phyloP scores from a whole-genome alignment of 164 flowering plant species.

The Vitis riparia region DNA sequence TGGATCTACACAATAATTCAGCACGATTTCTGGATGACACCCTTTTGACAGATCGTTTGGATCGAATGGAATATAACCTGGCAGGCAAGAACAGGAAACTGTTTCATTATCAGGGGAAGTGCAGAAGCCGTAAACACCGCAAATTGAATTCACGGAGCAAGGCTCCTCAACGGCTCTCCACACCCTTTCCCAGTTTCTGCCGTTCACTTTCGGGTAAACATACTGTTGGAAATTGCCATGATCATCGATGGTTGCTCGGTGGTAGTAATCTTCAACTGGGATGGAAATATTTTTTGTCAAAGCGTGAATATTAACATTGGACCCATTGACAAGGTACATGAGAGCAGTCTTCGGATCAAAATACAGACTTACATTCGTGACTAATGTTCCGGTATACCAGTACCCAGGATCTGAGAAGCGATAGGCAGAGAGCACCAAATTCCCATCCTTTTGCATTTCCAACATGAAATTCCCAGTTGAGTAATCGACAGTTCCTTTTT shows the following conservation, averaged over 20 bases:
- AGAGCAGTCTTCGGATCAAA: slow-evolving; percentile 7
- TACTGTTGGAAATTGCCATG: slow-evolving; percentile 27
- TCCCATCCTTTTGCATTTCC: slow-evolving; percentile 26
- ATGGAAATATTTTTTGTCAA: slow-evolving; percentile 1
- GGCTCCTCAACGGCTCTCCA: slow-evolving; percentile 18
- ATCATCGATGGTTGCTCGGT: slow-evolving; percentile 22
- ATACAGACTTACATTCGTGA: neutral
- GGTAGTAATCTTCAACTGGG: slow-evolving; percentile 29
- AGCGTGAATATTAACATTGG: neutral
- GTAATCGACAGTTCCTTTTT: slow-evolving; percentile 8
- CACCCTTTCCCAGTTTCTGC: slow-evolving; percentile 15
- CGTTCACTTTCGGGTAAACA: slow-evolving; percentile 12
- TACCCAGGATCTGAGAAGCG: slow-evolving; percentile 19
- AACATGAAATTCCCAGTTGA: slow-evolving; percentile 26
- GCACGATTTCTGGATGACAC: slow-evolving; percentile 16
- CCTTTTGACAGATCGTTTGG: slow-evolving; percentile 16
- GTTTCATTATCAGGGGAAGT: slow-evolving; percentile 10
- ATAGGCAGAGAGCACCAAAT: slow-evolving; percentile 23
- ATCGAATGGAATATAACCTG: slow-evolving; percentile 20
- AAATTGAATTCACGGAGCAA: slow-evolving; percentile 16
- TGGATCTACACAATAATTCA: slow-evolving; percentile 15
- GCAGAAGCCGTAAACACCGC: slow-evolving; percentile 29
- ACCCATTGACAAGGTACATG: slow-evolving; percentile 15
- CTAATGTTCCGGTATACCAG: slow-evolving; percentile 9
- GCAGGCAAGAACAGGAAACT: slow-evolving; percentile 17